phyloP scores from a whole-genome alignment of 192 early-diverging fungal genomes.

The Entomortierella parvispora region DNA sequence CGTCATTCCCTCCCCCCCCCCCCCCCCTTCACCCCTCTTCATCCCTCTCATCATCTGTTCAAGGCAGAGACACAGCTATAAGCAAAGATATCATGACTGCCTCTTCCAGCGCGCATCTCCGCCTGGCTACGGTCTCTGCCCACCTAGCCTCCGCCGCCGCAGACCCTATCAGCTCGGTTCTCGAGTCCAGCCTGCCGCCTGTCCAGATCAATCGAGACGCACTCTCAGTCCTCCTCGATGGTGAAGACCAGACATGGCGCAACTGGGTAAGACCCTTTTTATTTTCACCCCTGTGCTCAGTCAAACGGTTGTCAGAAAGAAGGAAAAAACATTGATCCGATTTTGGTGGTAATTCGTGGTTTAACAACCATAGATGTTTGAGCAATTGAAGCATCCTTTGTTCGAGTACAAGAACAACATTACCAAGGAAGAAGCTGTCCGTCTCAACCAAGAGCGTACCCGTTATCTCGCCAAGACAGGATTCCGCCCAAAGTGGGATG shows the following conservation, averaged over 20 bases:
- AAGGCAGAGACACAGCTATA: too few species aligned
- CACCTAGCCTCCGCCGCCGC: slow-evolving; percentile 2
- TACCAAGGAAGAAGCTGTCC: slow-evolving; percentile 13
- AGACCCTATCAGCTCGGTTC: slow-evolving; percentile 10
- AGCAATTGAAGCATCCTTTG: slow-evolving; percentile 14
- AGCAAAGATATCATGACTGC: too few species aligned
- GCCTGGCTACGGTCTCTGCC: slow-evolving; percentile 7
- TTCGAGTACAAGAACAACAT: slow-evolving; percentile 27
- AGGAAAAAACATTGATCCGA: too few species aligned
- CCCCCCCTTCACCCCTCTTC: background rate
- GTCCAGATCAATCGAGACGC: slow-evolving; percentile 6
- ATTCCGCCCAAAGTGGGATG: slow-evolving; percentile 8
- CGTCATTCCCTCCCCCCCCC: background rate
- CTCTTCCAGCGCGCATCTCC: slow-evolving; percentile 2
- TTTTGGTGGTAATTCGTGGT: background rate
- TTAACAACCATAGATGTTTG: slow-evolving; percentile 1
- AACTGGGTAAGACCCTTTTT: slow-evolving; percentile 9
- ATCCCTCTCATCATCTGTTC: background rate
- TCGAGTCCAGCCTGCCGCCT: slow-evolving; percentile 1
- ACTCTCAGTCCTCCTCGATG: slow-evolving; percentile 9
- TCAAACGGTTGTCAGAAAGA: too few species aligned
- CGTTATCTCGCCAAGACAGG: slow-evolving; percentile 2
- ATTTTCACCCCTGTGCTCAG: too few species aligned
- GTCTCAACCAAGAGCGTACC: slow-evolving; percentile 10
- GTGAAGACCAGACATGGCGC: slow-evolving; percentile 22